Evolutionary conservation across 441 rosid species (phyloP).

Genomic region (Eutrema salsugineum): DNA sequence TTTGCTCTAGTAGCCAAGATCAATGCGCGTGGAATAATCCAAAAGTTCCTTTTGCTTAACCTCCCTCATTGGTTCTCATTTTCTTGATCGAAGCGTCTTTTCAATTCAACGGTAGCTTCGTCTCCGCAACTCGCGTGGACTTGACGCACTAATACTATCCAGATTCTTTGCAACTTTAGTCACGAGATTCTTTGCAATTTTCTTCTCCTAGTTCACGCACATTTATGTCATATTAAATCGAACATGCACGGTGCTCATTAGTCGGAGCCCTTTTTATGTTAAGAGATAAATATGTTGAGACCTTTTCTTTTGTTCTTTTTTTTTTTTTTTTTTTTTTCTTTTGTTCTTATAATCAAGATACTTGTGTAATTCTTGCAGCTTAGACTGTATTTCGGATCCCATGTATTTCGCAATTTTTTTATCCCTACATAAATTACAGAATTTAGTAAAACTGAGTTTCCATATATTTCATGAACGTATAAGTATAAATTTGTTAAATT

Average conservation of each 20-base stretch:
- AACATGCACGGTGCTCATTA: too few species aligned
- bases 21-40: constrained; percentile 2
- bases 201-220: too few species aligned
- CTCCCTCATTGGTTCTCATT: neutral
- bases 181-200: too few species aligned
- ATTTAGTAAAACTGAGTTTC: neutral
- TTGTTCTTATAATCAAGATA: too few species aligned
- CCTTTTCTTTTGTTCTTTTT: too few species aligned
- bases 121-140: constrained; percentile 7
- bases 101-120: constrained; percentile 1
- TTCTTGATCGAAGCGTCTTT: constrained; percentile 11
- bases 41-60: neutral
- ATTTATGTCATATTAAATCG: too few species aligned
- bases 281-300: too few species aligned
- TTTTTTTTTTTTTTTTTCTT: too few species aligned
- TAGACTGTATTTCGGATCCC: neutral
- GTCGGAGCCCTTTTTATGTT: too few species aligned
- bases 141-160: too few species aligned
- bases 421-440: neutral
- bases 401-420: neutral
- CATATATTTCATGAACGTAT: neutral
- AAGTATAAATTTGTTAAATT: neutral
- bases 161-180: too few species aligned
- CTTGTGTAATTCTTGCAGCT: too few species aligned
- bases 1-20: neutral